Base-by-base conservation (phyloP, 164 flowering plant species). In the Aristolochia californica region DNA sequence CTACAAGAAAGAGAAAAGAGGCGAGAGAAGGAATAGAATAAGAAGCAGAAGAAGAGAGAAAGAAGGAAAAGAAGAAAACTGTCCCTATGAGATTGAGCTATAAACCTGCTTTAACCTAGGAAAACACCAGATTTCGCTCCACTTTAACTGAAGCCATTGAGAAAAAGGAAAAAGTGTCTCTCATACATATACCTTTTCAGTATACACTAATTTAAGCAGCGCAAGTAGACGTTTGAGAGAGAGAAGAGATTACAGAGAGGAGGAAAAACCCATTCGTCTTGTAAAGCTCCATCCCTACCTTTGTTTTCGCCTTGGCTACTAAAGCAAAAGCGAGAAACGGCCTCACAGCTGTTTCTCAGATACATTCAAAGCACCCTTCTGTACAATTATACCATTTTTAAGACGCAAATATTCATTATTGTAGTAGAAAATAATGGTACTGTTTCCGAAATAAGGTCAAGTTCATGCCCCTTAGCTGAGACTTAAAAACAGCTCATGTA, bases 141-240 rank as follows among this genome's bases (percentile, higher is more conserved):
- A 74, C 90, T 82, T 87, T 87, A 83, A 84, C 88, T 65, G 95
- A 79, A 84, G 72, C 64, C 66, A 62, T 66, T 59, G 73, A 61
- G 73, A 66, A 62, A 84, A 83, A 82, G 79, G 65, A 74, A 87
- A 81, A 79, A 80, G 48, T 68, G 58, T 57, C 57, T 34, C 47
- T n/a, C n/a, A n/a, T n/a, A n/a, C n/a, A n/a, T n/a, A n/a, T n/a
- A n/a, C n/a, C n/a, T n/a, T n/a, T n/a, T 69, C 68, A 62, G 65
- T 66, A 81, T 75, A 69, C 47, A 43, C 75, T 67, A 69, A 72
- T 64, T 75, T 71, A 73, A 78, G 78, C 24, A 68, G 12, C 21
- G 49, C 50, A 38, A 58, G 30, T 45, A 67, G 58, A 48, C 62
- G 56, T 50, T 54, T 26, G 55, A 67, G 44, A 56, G 56, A 55